Conservation (phyloP, 2,329 filamentous ascomycete species). For the Paradendryphiella salina region DNA sequence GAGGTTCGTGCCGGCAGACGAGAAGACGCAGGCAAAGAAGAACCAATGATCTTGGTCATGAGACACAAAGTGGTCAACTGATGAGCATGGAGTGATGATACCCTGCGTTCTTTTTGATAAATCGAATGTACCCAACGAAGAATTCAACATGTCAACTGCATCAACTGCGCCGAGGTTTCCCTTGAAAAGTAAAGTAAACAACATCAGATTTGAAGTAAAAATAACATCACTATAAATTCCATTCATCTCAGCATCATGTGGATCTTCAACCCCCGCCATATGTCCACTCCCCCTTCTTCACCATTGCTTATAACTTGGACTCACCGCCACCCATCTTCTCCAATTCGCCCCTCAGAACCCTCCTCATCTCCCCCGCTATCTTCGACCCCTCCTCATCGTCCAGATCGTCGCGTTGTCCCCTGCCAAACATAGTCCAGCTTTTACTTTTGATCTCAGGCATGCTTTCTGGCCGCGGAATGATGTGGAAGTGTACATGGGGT, state of each 20-base stretch:
- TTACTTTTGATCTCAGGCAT: constrained; percentile 57
- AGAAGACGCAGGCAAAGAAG: constrained; percentile 25
- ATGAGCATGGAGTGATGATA: constrained; percentile 3
- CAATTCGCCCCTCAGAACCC: constrained; percentile 47
- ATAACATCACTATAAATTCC: background rate
- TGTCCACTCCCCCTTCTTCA: no score
- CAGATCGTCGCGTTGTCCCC: constrained; percentile 71
- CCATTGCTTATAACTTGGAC: constrained; percentile 6
- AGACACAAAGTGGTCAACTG: no score
- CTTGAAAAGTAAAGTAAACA: background rate
- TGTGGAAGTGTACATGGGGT: constrained; percentile 90
- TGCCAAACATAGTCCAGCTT: constrained; percentile 82
- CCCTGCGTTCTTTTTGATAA: constrained; percentile 1
- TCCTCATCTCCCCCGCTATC: constrained; percentile 59
- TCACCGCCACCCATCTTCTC: constrained; percentile 22
- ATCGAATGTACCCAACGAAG: background rate
- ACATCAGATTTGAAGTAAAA: background rate
- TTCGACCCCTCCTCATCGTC: constrained; percentile 72
- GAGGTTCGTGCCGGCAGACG: constrained; percentile 61
- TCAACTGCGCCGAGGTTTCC: no score
- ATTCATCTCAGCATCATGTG: background rate
- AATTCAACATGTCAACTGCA: no score
- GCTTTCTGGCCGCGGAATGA: constrained; percentile 76
- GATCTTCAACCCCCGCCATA: no score
- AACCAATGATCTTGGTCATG: constrained; percentile 11